Evolutionary conservation across 768 basidiomycete genomes (phyloP), one percentile per base, ranked within the genome.

Genomic region (Suillus brevipes): DNA sequence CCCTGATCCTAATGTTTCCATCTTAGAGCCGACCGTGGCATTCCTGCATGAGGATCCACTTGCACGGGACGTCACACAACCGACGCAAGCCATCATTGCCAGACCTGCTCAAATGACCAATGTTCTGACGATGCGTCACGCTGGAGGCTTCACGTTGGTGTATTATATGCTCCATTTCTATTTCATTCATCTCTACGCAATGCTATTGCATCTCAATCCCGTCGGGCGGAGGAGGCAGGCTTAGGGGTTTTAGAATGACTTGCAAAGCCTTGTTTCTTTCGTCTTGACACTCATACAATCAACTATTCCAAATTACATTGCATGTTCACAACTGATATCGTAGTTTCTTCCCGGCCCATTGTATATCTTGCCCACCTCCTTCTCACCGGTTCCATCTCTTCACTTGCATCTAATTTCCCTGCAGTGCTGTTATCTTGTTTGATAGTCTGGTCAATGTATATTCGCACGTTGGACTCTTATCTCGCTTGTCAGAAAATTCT

Each of bases 141-240:
- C 72, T 58, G 78, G 71, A 36, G 75, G 77, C 55, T 73, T 78
- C 53, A 74, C 72, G 64, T 61, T 79, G 61, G 69, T 78, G 74
- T 77, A 78, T 77, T 72, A 73, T 74, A 74, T 82, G 72, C 76
- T 82, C 66, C 79, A 78, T 73, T 70, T 82, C 68, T 82, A 81
- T 70, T 73, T 81, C 68, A 68, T 80, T 63, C 77, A 82, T 69
- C 70, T 82, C 74, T 82, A 82, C 71, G 74, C 78, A 64, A 60
- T 82, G 65, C 69, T 82, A 59, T 67, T 79, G 68, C 78, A 79
- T 70, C 69, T 80, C 70, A 74, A 74, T 43, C 71, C 73, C 67
- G 59, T 64, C 42, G 69, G 70, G 65, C 68, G 70, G 65, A 75
- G 69, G 60, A 77, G 60, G 70, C 72, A 75, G 72, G 65, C 65